These are phyloP conservation scores for Erucastrum elatum DNA, from an alignment of 345 rosid genomes.

Conservation along the genomic window DNA sequence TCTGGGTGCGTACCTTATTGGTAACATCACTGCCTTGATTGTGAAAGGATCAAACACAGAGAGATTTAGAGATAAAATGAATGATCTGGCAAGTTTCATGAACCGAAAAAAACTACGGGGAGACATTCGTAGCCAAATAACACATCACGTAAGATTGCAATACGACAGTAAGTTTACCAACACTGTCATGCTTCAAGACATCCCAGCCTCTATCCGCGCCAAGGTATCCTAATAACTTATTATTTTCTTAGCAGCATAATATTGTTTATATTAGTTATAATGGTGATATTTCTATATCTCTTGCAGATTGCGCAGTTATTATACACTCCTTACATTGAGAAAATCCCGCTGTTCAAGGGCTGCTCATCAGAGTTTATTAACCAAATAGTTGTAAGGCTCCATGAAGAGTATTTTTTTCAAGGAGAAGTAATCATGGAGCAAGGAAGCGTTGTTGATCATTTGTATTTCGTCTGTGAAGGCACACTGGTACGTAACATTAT, in stretches of 20 bases:
- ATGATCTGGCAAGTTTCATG: conserved; percentile 81
- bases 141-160: conserved; percentile 75
- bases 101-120: conserved; percentile 76
- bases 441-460: conserved; percentile 86
- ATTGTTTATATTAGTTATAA: neutral
- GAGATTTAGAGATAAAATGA: conserved; percentile 90
- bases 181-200: conserved; percentile 73
- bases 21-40: conserved; percentile 96
- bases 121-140: conserved; percentile 71
- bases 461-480: conserved; percentile 92
- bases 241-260: neutral
- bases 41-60: conserved; percentile 99
- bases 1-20: conserved; percentile 93
- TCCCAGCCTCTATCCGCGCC: conserved; percentile 88
- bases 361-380: conserved; percentile 84
- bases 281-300: neutral
- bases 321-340: conserved; percentile 60
- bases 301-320: conserved; percentile 69
- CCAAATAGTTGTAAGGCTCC: conserved; percentile 80
- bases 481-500: conserved; percentile 55
- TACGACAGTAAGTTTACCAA: conserved; percentile 85
- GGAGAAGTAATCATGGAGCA: conserved; percentile 94
- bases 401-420: conserved; percentile 96
- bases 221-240: conserved; percentile 51
- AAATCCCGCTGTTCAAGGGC: conserved; percentile 61